Conservation (phyloP, 306 rosid species). For the Cyamopsis tetragonoloba region DNA sequence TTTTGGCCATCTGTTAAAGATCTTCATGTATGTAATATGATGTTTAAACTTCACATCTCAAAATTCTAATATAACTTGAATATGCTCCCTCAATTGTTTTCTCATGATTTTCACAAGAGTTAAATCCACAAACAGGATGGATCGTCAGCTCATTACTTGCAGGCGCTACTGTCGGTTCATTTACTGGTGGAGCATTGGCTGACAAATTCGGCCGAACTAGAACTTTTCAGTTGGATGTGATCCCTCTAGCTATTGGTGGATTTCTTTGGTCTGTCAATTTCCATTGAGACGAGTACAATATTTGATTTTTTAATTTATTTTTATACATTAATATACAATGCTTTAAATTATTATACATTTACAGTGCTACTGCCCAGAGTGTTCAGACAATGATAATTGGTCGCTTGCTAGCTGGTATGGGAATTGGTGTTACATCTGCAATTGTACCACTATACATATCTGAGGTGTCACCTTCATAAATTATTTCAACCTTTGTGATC, state of each 20-base stretch:
- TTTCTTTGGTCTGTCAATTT: conserved; percentile 60
- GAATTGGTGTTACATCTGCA: conserved; percentile 92
- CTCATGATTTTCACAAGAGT: conserved; percentile 14
- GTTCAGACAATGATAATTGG: conserved; percentile 85
- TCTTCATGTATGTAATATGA: not conserved
- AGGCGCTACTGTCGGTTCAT: conserved; percentile 88
- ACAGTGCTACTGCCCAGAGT: conserved; percentile 84
- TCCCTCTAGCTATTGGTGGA: conserved; percentile 80
- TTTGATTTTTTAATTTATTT: conserved; percentile 26
- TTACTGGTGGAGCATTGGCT: conserved; percentile 90
- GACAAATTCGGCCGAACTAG: conserved; percentile 89
- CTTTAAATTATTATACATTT: conserved; percentile 17
- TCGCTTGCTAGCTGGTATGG: conserved; percentile 83
- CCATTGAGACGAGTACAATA: not conserved
- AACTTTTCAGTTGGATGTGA: conserved; percentile 85
- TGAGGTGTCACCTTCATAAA: conserved; percentile 54
- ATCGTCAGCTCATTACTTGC: conserved; percentile 81
- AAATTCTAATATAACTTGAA: conserved; percentile 5
- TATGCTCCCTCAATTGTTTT: not conserved
- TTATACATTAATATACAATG: conserved; percentile 4
- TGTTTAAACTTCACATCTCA: not conserved
- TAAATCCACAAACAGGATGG: conserved; percentile 68
- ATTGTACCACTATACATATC: conserved; percentile 93
- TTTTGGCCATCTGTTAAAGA: not conserved
- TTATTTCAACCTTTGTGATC: not conserved